Base-by-base conservation (phyloP, 1,139 yeast species). In the Protomyces lactucae-debilis region DNA sequence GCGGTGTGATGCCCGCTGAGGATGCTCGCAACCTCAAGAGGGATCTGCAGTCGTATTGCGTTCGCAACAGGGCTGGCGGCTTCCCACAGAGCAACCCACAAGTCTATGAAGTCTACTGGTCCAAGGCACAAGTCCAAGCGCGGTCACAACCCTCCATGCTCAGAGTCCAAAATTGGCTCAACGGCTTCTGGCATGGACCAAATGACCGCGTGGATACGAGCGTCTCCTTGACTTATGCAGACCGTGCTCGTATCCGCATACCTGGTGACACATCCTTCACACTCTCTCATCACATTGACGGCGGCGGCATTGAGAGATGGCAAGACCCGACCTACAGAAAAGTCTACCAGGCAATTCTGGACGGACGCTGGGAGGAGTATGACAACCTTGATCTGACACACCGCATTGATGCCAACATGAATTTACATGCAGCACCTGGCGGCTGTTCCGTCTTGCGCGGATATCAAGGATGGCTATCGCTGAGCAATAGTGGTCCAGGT, bases 381-480 rank as follows among this genome's bases (percentile, higher is more conserved):
- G 83, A 81, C 66, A 77, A 83, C 2, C 80, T 73, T 69, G 79
- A 76, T 69, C 74, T 76, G 40, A 77, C 76, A 25, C 76, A 75
- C 55, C 73, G 83, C 52, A 71, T 76, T 14, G 69, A 73, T 55
- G 81, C 82, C 1, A 70, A 71, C 14, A 72, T 73, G 65, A 78
- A 78, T 64, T 69, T 78, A 64, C 78, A 80, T 67, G 71, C 73
- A 43, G 75, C 78, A 21, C 76, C 77, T 16, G 79, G 82, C 55
- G 76, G 77, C 16, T 73, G 75, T 60, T 66, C 70, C 10, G 55
- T 64, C 69, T 66, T 73, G 75, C n/a, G 77, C 65, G 75, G 80
- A 36, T 77, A 80, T 64, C 84, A 81, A 71, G 84, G 83, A 6
- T 81, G 83, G 83, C 68, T 80, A 57, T 77, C 82, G 0, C 71